Conservation (phyloP, 1,139 yeast species). For the Debaryomycetaceae sp. region DNA sequence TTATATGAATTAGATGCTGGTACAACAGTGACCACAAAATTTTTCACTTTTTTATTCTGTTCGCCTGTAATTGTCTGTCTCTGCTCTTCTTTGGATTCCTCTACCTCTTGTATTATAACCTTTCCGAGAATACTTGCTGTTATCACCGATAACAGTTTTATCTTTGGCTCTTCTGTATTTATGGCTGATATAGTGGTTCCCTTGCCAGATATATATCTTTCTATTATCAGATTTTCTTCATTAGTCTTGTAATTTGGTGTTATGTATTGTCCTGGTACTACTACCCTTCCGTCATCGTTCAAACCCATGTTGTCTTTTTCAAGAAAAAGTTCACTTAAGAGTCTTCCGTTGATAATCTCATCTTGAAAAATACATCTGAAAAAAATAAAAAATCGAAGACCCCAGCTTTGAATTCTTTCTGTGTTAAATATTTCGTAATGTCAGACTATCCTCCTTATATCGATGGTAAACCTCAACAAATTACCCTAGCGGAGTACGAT, state of each 20-base stretch:
- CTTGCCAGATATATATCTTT: conserved; percentile 31
- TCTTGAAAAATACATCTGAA: not conserved
- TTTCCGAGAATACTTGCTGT: conserved; percentile 67
- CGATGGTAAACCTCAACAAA: conserved; percentile 47
- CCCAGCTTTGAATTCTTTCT: not conserved
- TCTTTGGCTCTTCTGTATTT: conserved; percentile 19
- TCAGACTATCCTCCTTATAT: conserved; percentile 39
- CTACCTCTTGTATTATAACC: conserved; percentile 33
- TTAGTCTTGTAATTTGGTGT: conserved; percentile 33
- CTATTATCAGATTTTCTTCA: conserved; percentile 16
- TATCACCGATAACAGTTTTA: conserved; percentile 43
- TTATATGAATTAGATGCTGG: conserved; percentile 31
- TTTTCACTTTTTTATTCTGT: conserved; percentile 8
- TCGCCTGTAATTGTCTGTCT: conserved; percentile 14
- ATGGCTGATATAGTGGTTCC: conserved; percentile 38
- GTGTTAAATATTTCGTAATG: conserved; percentile 10
- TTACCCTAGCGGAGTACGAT: conserved; percentile 46
- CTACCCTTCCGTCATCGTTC: conserved; percentile 22
- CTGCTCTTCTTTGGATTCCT: conserved; percentile 11
- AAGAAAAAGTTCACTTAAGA: too few species aligned
- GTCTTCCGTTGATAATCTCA: too few species aligned
- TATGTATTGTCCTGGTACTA: conserved; percentile 74
- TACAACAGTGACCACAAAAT: conserved; percentile 29
- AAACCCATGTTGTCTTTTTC: not conserved
- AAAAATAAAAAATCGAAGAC: not conserved